Conservation (phyloP, 2,329 filamentous ascomycete species). For the Diaporthe destruens region DNA sequence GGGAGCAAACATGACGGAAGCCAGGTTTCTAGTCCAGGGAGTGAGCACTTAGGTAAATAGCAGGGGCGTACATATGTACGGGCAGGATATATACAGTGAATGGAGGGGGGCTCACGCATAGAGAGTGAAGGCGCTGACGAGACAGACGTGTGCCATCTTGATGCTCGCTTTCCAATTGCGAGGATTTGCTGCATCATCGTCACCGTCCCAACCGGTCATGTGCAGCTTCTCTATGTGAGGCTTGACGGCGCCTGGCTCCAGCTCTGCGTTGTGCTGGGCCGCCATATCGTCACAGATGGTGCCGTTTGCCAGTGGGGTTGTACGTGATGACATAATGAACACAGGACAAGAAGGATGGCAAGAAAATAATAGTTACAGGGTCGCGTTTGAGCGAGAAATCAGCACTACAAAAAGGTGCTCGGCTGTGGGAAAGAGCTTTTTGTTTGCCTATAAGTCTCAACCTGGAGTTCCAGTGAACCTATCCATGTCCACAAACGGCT, state of each 20-base stretch:
- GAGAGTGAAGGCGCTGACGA: conserved; percentile 37
- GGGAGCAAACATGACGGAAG: conserved; percentile 33
- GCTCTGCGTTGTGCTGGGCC: background rate
- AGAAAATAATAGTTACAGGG: background rate
- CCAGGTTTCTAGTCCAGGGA: conserved; percentile 10
- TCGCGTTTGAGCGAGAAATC: background rate
- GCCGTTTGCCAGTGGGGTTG: background rate
- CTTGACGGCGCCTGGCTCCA: background rate
- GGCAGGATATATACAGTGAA: no score
- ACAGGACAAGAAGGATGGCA: background rate
- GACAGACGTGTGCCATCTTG: conserved; percentile 27
- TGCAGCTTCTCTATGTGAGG: conserved; percentile 1
- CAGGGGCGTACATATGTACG: no score
- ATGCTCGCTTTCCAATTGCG: conserved; percentile 9
- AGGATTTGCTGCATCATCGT: conserved; percentile 24
- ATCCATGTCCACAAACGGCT: no score
- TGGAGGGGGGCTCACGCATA: conserved; percentile 6
- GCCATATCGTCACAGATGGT: background rate
- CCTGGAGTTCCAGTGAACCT: no score
- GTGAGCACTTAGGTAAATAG: no score
- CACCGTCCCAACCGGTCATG: conserved; percentile 38
- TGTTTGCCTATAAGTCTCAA: no score
- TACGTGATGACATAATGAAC: background rate
- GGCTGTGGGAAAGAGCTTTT: no score
- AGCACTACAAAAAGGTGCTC: background rate